A percentile compares a stretch with the other conserved stretches of the same genome.
Conservation (phyloP, 306 rosid species). For the Leucaena leucocephala region DNA sequence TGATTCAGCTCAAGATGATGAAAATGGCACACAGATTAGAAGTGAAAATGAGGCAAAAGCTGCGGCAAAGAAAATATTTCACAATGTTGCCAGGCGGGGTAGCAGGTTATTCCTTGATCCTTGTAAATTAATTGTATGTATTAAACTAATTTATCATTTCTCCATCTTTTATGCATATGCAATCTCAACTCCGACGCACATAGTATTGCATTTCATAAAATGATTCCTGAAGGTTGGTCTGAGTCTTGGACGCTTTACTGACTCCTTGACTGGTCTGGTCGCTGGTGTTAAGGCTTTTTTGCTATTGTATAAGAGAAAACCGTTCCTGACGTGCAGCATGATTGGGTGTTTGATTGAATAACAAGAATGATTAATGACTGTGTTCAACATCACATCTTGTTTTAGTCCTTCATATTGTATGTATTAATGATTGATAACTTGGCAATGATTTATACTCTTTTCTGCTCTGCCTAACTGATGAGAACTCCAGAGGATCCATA, state of each 20-base stretch:
- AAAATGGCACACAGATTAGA: slow-evolving; percentile 46
- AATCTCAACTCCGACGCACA: not conserved
- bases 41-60: slow-evolving; percentile 70
- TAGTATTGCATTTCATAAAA: not conserved
- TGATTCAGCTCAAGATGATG: slow-evolving; percentile 50
- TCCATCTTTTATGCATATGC: not conserved
- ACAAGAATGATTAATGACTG: not conserved
- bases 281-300: not conserved
- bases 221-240: slow-evolving; percentile 11
- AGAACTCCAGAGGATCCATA: not conserved
- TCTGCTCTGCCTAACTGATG: not conserved
- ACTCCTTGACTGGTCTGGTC: not conserved
- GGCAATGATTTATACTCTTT: slow-evolving; percentile 8
- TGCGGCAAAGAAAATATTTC: slow-evolving; percentile 70
- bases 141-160: not conserved
- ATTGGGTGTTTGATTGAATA: not conserved
- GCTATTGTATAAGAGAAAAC: not conserved
- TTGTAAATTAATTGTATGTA: not conserved
- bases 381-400: not conserved
- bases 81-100: slow-evolving; percentile 62
- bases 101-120: slow-evolving; percentile 47
- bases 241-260: not conserved
- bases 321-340: not conserved
- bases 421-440: slow-evolving; percentile 5
- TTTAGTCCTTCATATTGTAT: not conserved